Conservation (phyloP, 2,329 filamentous ascomycete genomes). For the Hymenoscyphus fraxineus region DNA sequence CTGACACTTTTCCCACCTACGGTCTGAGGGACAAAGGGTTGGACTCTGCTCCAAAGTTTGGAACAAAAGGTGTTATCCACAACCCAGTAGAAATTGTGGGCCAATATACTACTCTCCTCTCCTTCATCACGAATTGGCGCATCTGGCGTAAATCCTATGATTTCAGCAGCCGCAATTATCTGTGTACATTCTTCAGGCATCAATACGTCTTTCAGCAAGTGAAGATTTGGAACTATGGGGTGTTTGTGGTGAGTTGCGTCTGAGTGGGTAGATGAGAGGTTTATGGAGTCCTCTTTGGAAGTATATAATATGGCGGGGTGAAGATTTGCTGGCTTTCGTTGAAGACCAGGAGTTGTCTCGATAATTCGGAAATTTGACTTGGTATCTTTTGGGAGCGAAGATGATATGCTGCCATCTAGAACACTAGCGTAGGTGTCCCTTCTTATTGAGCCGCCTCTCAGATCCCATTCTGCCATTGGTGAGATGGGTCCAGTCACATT, state of each 20-base stretch:
- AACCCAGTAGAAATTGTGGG: slow-evolving; percentile 74
- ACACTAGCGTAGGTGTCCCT: slow-evolving; percentile 54
- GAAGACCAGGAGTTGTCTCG: slow-evolving; percentile 55
- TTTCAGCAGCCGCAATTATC: slow-evolving; percentile 64
- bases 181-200: slow-evolving; percentile 58
- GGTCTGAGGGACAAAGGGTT: slow-evolving; percentile 51
- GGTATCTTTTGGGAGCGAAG: slow-evolving; percentile 37
- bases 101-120: slow-evolving; percentile 57
- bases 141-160: slow-evolving; percentile 63
- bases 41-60: slow-evolving; percentile 58
- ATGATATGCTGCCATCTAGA: slow-evolving; percentile 52
- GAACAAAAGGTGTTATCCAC: slow-evolving; percentile 61
- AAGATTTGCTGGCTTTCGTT: slow-evolving; percentile 64
- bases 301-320: slow-evolving; percentile 64
- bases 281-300: slow-evolving; percentile 53
- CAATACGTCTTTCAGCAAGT: slow-evolving; percentile 57
- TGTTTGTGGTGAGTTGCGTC: slow-evolving; percentile 54
- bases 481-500: slow-evolving; percentile 46
- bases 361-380: slow-evolving; percentile 51
- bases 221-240: slow-evolving; percentile 58
- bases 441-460: slow-evolving; percentile 42
- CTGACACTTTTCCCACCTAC: slow-evolving; percentile 55
- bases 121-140: slow-evolving; percentile 63
- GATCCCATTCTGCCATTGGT: slow-evolving; percentile 58
- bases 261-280: slow-evolving; percentile 43